Evolutionary conservation across 2,329 filamentous ascomycete species (phyloP), one percentile per base, ranked within the genome.

Genomic region (Sporothrix humicola): DNA sequence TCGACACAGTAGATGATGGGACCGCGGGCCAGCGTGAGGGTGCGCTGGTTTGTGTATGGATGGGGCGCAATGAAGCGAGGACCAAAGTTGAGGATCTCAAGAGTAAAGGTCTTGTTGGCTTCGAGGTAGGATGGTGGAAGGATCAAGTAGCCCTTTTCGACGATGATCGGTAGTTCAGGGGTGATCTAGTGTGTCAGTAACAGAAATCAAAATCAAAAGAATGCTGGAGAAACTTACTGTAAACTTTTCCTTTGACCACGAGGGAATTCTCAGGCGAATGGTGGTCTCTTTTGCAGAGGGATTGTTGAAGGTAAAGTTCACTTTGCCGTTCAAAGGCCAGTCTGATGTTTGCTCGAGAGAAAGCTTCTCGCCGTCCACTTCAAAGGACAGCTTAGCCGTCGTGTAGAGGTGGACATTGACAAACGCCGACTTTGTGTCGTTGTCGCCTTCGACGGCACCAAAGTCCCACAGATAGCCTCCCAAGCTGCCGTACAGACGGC

Each of bases 1-100:
- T 69, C 65, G 9, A 69, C 65, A 12, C 65, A 69, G 65, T 69
- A 69, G 46, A 69, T n/a, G 46, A 69, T 31, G 65, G 65, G 65
- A 1, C 63, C 65, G 46, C 65, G 65, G 2, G 65, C 65, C 23
- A 69, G 15, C 7, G 65, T 69, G 46, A 69, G 65, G 4, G 65
- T 69, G 7, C 65, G 46, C 7, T 69, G 65, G 8, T 52, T 37
- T 1, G 65, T 69, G 65, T 69, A 69, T 1, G 65, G 65, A 12
- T 69, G 65, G 8, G 46, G 65, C 20, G 65, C 23, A 17, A 69
- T 46, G 13, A 52, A 52, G 46, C 65, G 65, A 10, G 65, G 65
- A 13, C 12, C 4, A 26, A 69, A 69, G 46, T 52, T 52, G 65
- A 23, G 46, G 26, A 69, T 20, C 15, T 52, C 46, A 15, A 69